Base-by-base conservation (phyloP, 208 protist species). In the Acanthamoeba sp. region DNA sequence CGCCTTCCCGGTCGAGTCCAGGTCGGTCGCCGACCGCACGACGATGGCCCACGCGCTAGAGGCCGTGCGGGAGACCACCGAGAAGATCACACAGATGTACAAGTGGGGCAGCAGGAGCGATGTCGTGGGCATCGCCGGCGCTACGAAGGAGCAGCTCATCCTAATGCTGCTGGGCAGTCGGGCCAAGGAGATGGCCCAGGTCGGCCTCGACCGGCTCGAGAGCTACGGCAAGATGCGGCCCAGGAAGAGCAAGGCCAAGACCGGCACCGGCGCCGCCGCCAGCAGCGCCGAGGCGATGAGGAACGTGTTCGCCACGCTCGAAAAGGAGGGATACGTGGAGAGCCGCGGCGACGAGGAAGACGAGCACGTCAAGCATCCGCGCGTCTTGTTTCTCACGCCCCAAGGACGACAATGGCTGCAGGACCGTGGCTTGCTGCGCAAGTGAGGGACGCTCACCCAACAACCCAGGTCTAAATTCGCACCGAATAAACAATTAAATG, bases 1-100 rank as follows among this genome's bases (percentile, higher is more conserved):
- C 29, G 45, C 78, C 4, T 87, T 87, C n/a, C 78, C 78, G 6
- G 78, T 87, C 78, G 78, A 59, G 14, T 87, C 78, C 20, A 5
- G 32, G 1, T 50, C 78, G 27, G 16, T 16, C 78, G 42, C 22
- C 29, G 78, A 87, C 29, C 22, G 45, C 24, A 29, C 16, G n/a
- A 10, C 59, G 32, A 87, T 87, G 78, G n/a, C 48, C 78, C 45
- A 59, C 3, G 48, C 78, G 12, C 20, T 87, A 7, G 78, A 87
- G 45, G 78, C 78, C n/a, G 48, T 87, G 29, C 78, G 78, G 12
- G 78, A 87, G 78, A 87, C 78, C 78, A 87, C 32, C 78, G 78
- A 87, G 38, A 50, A 59, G 78, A 36, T 87, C 24, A 87, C 78
- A 7, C 78, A 87, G 78, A 59, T 87, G 9, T 87, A 87, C 78